phyloP scores from a whole-genome alignment of 331 rosid genomes.

The Phaseolus coccineus region DNA sequence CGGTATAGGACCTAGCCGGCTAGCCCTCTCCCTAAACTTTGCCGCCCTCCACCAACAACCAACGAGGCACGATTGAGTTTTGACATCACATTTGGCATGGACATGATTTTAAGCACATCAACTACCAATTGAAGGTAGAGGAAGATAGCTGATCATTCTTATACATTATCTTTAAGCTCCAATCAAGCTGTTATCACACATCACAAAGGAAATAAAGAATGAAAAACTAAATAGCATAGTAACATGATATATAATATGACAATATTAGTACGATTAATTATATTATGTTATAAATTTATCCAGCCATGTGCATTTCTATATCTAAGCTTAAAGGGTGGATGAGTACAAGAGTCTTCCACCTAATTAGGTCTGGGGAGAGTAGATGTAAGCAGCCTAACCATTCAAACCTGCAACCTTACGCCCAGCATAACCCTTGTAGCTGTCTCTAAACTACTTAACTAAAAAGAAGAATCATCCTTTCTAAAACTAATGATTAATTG shows the following conservation, averaged over 20 bases:
- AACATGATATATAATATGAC: not conserved
- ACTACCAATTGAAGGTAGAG: not conserved
- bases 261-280: not conserved
- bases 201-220: not conserved
- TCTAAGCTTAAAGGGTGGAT: not conserved
- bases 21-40: not conserved
- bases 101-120: not conserved
- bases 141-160: not conserved
- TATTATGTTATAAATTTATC: not conserved
- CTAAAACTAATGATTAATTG: conserved; percentile 24
- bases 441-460: conserved; percentile 20
- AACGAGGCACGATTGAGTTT: not conserved
- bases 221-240: not conserved
- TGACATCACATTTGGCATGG: not conserved
- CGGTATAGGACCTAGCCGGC: no score
- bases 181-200: not conserved
- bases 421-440: not conserved
- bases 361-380: not conserved
- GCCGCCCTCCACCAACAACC: not conserved
- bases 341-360: not conserved
- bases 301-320: not conserved
- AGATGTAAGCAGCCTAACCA: not conserved
- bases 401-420: not conserved
- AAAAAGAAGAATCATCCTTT: conserved; percentile 4
- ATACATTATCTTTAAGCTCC: not conserved